Evolutionary conservation across 2,329 filamentous ascomycete genomes (phyloP).

Genomic region (Cladosporium sp.): DNA sequence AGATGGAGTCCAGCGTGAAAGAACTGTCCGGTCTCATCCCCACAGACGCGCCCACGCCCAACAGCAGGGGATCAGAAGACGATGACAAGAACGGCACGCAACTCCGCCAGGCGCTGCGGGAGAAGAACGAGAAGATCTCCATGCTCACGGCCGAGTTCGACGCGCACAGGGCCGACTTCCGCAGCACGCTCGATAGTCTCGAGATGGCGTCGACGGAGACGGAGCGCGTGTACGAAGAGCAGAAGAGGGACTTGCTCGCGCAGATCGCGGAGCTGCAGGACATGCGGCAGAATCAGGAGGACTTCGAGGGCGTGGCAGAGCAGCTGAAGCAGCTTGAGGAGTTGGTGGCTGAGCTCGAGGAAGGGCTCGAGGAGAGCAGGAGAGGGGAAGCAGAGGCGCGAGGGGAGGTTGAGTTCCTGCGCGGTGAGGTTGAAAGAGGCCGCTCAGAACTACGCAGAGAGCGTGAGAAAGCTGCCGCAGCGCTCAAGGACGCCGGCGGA

Average conservation of each 20-base stretch:
- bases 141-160: conserved; percentile 94
- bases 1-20: conserved; percentile 86
- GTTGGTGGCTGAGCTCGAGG: conserved; percentile 92
- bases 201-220: conserved; percentile 96
- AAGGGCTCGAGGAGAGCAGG: conserved; percentile 90
- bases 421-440: conserved; percentile 90
- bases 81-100: conserved; percentile 41
- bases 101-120: conserved; percentile 75
- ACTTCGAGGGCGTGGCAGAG: conserved; percentile 84
- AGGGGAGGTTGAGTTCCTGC: conserved; percentile 90
- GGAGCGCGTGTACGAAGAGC: conserved; percentile 90
- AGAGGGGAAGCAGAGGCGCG: conserved; percentile 92
- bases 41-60: conserved; percentile 37
- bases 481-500: conserved; percentile 49
- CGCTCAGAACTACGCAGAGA: conserved; percentile 84
- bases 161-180: conserved; percentile 88
- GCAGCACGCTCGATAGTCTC: conserved; percentile 93
- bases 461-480: conserved; percentile 71
- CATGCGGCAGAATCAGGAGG: conserved; percentile 74
- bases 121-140: conserved; percentile 96
- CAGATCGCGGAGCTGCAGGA: conserved; percentile 72
- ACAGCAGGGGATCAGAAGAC: conserved; percentile 35
- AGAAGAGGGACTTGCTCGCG: conserved; percentile 78
- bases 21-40: conserved; percentile 74
- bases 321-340: conserved; percentile 96